Evolutionary conservation across 208 protist genomes (phyloP).

Genomic region (Trypanosoma brucei): DNA sequence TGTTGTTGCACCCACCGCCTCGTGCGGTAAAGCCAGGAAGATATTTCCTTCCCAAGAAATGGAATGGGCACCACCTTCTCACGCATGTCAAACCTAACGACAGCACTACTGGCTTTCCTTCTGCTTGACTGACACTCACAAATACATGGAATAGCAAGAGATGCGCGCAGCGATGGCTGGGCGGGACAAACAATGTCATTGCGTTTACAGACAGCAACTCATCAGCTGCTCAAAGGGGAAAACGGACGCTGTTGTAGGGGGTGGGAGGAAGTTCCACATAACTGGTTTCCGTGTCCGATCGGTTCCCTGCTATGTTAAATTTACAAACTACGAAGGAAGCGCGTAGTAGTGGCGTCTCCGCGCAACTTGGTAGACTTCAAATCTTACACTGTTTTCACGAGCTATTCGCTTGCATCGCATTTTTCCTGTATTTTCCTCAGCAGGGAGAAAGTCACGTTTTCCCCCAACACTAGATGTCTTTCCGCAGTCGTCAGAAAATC

Average conservation of each 20-base stretch:
- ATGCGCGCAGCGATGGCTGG: too few species aligned
- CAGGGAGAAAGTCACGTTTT: slow-evolving; percentile 6
- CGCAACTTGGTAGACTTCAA: not conserved
- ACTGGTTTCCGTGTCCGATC: too few species aligned
- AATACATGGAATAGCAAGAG: not conserved
- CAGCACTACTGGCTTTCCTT: not conserved
- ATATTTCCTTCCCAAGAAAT: slow-evolving; percentile 73
- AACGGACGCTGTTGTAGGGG: too few species aligned
- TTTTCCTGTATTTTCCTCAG: slow-evolving; percentile 10
- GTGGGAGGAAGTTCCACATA: too few species aligned
- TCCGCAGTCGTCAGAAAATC: slow-evolving; percentile 15
- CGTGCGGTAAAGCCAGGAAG: slow-evolving; percentile 77
- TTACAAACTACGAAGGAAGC: too few species aligned
- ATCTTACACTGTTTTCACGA: not conserved
- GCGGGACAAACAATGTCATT: too few species aligned
- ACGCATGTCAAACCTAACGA: slow-evolving; percentile 33
- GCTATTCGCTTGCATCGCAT: slow-evolving; percentile 6
- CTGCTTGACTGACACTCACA: not conserved
- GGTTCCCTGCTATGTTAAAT: too few species aligned
- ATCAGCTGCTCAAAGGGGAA: too few species aligned
- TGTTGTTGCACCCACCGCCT: slow-evolving; percentile 61
- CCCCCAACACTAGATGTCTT: slow-evolving; percentile 4
- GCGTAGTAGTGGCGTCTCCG: too few species aligned
- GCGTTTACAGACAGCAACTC: too few species aligned
- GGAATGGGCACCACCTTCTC: slow-evolving; percentile 85